Percentiles rank a stretch among this genome's conserved stretches.
Conservation (phyloP, 352 stramenopile genomes). For the Phytophthora palmivora region DNA sequence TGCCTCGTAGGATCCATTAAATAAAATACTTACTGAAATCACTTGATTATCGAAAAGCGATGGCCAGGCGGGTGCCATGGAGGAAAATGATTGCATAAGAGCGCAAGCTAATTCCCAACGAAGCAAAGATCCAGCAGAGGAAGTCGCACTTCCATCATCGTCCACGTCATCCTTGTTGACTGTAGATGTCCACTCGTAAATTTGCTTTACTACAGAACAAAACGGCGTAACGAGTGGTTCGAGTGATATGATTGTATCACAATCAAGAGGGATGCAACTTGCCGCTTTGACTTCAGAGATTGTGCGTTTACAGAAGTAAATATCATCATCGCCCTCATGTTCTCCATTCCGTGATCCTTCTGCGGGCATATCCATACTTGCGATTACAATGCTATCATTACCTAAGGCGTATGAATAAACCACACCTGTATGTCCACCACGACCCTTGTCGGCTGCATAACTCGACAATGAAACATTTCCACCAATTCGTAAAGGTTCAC, state of each 20-base stretch:
- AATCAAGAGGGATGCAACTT: constrained; percentile 37
- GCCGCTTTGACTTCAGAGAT: constrained; percentile 37
- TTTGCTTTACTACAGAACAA: constrained; percentile 45
- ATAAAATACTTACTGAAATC: constrained; percentile 47
- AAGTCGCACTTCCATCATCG: constrained; percentile 4
- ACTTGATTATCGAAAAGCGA: constrained; percentile 74
- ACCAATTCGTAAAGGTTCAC: constrained; percentile 46
- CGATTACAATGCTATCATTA: constrained; percentile 42
- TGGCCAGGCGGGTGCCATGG: constrained; percentile 49
- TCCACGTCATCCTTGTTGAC: constrained; percentile 15
- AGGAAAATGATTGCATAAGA: constrained; percentile 65
- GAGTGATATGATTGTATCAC: constrained; percentile 32
- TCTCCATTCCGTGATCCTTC: constrained; percentile 13
- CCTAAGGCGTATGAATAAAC: constrained; percentile 48
- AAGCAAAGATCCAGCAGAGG: constrained; percentile 26
- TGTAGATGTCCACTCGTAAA: constrained; percentile 46
- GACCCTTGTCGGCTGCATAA: constrained; percentile 24
- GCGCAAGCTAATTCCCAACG: constrained; percentile 58
- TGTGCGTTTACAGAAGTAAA: constrained; percentile 33
- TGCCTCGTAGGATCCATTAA: not conserved
- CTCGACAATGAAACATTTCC: constrained; percentile 41
- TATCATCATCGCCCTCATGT: constrained; percentile 24
- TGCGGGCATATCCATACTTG: constrained; percentile 12
- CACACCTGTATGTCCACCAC: constrained; percentile 26
- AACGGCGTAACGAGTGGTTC: constrained; percentile 47